These are phyloP conservation scores for Nakaseomyces uthaithaninus DNA, from an alignment of 1,139 yeast genomes.

Conservation along the genomic window DNA sequence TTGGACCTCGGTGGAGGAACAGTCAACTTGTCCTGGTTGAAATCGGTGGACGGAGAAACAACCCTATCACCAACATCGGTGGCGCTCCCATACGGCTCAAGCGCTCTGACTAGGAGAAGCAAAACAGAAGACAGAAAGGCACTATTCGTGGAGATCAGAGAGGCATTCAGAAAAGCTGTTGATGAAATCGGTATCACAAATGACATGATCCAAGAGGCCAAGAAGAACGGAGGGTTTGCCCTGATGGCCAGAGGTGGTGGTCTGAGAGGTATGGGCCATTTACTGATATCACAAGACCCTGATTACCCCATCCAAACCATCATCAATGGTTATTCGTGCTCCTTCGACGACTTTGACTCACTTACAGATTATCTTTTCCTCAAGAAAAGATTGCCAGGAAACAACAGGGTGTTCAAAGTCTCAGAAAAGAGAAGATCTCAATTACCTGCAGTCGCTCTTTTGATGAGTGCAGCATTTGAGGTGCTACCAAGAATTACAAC, in stretches of 20 bases:
- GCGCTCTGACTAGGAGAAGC: constrained; percentile 48
- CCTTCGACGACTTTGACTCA: constrained; percentile 41
- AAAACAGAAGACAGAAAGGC: constrained; percentile 39
- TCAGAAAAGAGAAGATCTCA: constrained; percentile 54
- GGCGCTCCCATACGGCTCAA: constrained; percentile 61
- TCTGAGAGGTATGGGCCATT: constrained; percentile 53
- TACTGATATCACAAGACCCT: constrained; percentile 43
- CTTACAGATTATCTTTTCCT: constrained; percentile 43
- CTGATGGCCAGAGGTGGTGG: constrained; percentile 64
- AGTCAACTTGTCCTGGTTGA: constrained; percentile 57
- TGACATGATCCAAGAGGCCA: constrained; percentile 40
- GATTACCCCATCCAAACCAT: constrained; percentile 53
- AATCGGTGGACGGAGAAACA: constrained; percentile 45
- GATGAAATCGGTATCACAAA: constrained; percentile 40
- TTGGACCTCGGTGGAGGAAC: constrained; percentile 65
- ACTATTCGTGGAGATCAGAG: constrained; percentile 41
- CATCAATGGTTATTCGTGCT: constrained; percentile 54
- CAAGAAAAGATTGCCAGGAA: constrained; percentile 37
- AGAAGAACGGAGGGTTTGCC: constrained; percentile 47
- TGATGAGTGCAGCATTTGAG: constrained; percentile 51
- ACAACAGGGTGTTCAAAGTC: constrained; percentile 44
- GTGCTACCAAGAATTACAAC: constrained; percentile 51
- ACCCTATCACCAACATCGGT: constrained; percentile 48
- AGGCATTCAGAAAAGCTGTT: constrained; percentile 41
- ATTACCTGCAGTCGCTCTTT: constrained; percentile 54